Evolutionary conservation across 164 flowering plant genomes (phyloP).

Genomic region (Amborella trichopoda): DNA sequence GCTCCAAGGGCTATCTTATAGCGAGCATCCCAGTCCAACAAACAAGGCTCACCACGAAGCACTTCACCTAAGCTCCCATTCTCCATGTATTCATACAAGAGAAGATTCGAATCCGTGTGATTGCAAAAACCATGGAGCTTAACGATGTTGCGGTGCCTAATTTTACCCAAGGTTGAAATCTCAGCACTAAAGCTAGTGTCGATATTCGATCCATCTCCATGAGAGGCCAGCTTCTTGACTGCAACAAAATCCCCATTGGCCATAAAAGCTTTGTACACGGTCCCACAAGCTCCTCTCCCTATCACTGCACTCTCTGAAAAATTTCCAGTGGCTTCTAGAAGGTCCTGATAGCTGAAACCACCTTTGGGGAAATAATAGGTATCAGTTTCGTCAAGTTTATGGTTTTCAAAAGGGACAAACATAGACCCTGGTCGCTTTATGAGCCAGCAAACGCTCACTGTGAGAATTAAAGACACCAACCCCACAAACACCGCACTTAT

Average conservation of each 20-base stretch:
- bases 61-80: constrained; percentile 85
- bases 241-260: constrained; percentile 53
- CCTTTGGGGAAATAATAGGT: constrained; percentile 74
- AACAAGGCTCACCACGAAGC: constrained; percentile 54
- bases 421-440: constrained; percentile 46
- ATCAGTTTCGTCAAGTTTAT: constrained; percentile 34
- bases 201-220: constrained; percentile 67
- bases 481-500: constrained; percentile 50
- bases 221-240: constrained; percentile 71
- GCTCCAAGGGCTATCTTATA: constrained; percentile 81
- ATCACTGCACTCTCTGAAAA: constrained; percentile 63
- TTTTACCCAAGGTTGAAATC: constrained; percentile 76
- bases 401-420: constrained; percentile 26
- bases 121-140: constrained; percentile 79
- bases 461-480: constrained; percentile 71
- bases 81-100: constrained; percentile 83
- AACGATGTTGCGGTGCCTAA: constrained; percentile 90
- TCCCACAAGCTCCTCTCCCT: constrained; percentile 95
- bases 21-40: constrained; percentile 71
- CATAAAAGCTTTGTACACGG: constrained; percentile 85
- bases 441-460: constrained; percentile 39
- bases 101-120: constrained; percentile 78
- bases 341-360: constrained; percentile 78
- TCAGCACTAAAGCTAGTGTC: constrained; percentile 86
- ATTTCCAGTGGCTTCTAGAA: constrained; percentile 66